Percentiles rank a stretch among this genome's conserved stretches.
These are phyloP conservation scores for Tolypocladium tundrense DNA, from an alignment of 2,329 filamentous ascomycete genomes.

Conservation along the genomic window DNA sequence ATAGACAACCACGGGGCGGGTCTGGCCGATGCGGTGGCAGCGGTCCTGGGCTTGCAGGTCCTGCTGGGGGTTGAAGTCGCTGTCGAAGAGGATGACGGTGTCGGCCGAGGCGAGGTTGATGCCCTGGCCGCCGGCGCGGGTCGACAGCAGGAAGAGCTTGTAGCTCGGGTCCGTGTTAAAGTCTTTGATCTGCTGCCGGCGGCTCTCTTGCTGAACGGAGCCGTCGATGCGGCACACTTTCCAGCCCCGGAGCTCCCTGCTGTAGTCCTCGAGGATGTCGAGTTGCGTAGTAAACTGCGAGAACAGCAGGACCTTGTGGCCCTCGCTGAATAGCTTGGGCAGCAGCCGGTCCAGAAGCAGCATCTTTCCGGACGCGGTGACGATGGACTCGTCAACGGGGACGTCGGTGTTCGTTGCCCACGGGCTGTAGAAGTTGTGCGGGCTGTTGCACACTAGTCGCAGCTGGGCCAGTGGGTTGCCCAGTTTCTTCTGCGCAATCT, in stretches of 20 bases:
- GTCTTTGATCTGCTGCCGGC: slow-evolving; percentile 58
- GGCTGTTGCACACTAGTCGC: slow-evolving; percentile 82
- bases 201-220: slow-evolving; percentile 63
- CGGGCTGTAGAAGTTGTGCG: slow-evolving; percentile 94
- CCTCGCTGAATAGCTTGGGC: slow-evolving; percentile 58
- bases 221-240: slow-evolving; percentile 85
- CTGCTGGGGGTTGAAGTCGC: slow-evolving; percentile 90
- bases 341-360: slow-evolving; percentile 81
- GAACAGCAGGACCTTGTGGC: slow-evolving; percentile 91
- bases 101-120: slow-evolving; percentile 91
- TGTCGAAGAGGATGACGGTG: slow-evolving; percentile 85
- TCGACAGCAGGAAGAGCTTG: slow-evolving; percentile 80
- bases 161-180: slow-evolving; percentile 59
- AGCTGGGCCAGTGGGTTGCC: slow-evolving; percentile 91
- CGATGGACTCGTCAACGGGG: slow-evolving; percentile 65
- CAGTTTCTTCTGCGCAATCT: slow-evolving; percentile 83
- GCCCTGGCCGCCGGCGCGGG: slow-evolving; percentile 84
- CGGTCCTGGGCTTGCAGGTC: slow-evolving; percentile 95
- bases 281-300: slow-evolving; percentile 94
- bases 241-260: slow-evolving; percentile 64
- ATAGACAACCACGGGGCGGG: slow-evolving; percentile 82
- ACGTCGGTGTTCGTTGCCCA: slow-evolving; percentile 54
- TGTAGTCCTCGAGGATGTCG: slow-evolving; percentile 84
- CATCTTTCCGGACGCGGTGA: slow-evolving; percentile 92
- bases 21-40: slow-evolving; percentile 90